Evolutionary conservation across 225 moss, liverwort and hornwort genomes (phyloP).

Genomic region (Polytrichum formosum): DNA sequence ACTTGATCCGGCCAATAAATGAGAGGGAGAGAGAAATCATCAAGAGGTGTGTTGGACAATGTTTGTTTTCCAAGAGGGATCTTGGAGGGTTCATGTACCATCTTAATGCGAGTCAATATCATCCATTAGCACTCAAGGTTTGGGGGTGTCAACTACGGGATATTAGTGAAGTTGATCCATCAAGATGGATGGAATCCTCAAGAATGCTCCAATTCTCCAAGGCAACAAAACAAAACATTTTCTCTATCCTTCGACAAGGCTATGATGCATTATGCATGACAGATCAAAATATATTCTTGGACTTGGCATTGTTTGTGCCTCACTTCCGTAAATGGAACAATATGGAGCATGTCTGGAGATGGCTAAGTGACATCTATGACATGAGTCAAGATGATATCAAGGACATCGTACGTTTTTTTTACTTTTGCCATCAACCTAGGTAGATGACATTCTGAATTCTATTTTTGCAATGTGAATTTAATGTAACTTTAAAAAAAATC

Average conservation of each 20-base stretch:
- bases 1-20: no score
- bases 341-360: no score
- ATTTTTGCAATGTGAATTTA: no score
- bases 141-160: slow-evolving; percentile 10
- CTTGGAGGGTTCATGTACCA: no score
- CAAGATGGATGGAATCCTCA: not conserved
- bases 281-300: not conserved
- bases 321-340: no score
- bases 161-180: not conserved
- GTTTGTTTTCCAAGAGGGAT: not conserved
- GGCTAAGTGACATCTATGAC: no score
- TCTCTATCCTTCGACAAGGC: slow-evolving; percentile 6
- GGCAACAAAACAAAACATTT: not conserved
- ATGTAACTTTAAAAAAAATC: no score
- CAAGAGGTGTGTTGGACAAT: not conserved
- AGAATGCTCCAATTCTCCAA: not conserved
- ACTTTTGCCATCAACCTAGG: no score
- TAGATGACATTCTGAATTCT: no score
- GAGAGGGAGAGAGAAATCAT: not conserved
- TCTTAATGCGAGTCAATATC: not conserved
- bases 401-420: no score
- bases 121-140: slow-evolving; percentile 12
- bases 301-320: not conserved
- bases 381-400: no score
- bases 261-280: not conserved